Conservation (phyloP, 257 asterid species). For the Rehmannia glutinosa region DNA sequence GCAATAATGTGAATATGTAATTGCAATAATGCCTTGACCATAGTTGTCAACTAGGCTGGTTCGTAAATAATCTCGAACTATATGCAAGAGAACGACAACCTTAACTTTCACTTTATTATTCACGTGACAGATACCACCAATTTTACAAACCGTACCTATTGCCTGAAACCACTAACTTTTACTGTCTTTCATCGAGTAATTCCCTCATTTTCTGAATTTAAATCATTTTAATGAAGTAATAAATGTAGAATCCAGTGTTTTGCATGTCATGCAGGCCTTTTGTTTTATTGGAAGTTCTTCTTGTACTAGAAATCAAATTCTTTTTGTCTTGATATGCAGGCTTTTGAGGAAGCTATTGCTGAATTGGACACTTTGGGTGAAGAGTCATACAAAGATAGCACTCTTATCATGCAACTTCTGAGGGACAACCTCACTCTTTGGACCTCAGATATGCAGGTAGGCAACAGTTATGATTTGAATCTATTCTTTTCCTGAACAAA, state of each 20-base stretch:
- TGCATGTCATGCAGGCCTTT: not conserved
- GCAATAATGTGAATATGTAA: not conserved
- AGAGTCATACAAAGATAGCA: slow-evolving; percentile 68
- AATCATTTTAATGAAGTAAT: not conserved
- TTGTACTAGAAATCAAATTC: not conserved
- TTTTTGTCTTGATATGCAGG: slow-evolving; percentile 29
- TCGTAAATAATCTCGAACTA: too few species aligned
- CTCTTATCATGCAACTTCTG: slow-evolving; percentile 65
- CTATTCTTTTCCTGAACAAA: not conserved
- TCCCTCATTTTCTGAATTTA: not conserved
- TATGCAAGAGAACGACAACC: too few species aligned
- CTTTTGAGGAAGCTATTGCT: slow-evolving; percentile 68
- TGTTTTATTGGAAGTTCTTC: not conserved
- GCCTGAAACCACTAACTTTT: too few species aligned
- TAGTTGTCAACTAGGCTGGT: too few species aligned
- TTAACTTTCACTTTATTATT: too few species aligned
- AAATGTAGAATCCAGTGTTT: too few species aligned
- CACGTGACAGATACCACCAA: too few species aligned
- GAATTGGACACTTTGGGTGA: slow-evolving; percentile 63
- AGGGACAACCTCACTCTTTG: slow-evolving; percentile 73
- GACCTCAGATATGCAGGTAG: slow-evolving; percentile 72
- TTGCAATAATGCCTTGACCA: too few species aligned
- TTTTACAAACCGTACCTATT: too few species aligned
- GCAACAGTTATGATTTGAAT: not conserved
- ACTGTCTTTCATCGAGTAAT: too few species aligned